Base-by-base conservation (phyloP, 345 rosid species). In the Arabidopsis suecica region DNA sequence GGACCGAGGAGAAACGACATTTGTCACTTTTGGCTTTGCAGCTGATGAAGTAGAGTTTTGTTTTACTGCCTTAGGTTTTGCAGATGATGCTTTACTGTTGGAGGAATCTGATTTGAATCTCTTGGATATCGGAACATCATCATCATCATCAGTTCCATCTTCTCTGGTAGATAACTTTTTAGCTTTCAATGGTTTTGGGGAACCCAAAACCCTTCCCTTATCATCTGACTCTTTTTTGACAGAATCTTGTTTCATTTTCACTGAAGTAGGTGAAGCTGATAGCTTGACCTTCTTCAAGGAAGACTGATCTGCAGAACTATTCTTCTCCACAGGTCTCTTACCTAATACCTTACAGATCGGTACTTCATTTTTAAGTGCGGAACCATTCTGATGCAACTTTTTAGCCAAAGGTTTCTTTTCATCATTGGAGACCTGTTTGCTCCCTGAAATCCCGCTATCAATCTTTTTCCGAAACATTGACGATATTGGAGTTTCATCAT, bases 311-410 rank as follows among this genome's bases (percentile, higher is more conserved):
- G 85, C 77, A 38, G 85, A 78, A 72, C 16, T 75, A 12, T 70
- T 79, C 81, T 82, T 86, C 68, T 89, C 96, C 76, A 86, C 48
- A 65, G 93, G 93, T 73, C 99, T 93, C 86, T 96, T 96, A 78
- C 74, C 80, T 20, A 84, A 68, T 56, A 81, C 45, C 51, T 59
- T 44, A 18, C 74, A 65, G 45, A 77, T 85, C 20, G 78, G 80
- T 49, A 61, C 85, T 81, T 78, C 86, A 58, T 81, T 88, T 75
- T 79, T 86, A 41, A 62, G n/a, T 47, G 65, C 38, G 4, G 82
- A 84, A 77, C 98, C 99, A 83, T 93, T 93, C 65, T 83, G 88
- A 82, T 72, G 82, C 78, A 78, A 6, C 85, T 83, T 90, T 61
- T 70, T 74, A 60, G 78, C 63, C 74, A 82, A 36, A 23, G 88